Percentiles rank a stretch among this genome's conserved stretches.
These are phyloP conservation scores for Bjerkandera adusta DNA, from an alignment of 1,284 basidiomycete genomes.

Conservation along the genomic window DNA sequence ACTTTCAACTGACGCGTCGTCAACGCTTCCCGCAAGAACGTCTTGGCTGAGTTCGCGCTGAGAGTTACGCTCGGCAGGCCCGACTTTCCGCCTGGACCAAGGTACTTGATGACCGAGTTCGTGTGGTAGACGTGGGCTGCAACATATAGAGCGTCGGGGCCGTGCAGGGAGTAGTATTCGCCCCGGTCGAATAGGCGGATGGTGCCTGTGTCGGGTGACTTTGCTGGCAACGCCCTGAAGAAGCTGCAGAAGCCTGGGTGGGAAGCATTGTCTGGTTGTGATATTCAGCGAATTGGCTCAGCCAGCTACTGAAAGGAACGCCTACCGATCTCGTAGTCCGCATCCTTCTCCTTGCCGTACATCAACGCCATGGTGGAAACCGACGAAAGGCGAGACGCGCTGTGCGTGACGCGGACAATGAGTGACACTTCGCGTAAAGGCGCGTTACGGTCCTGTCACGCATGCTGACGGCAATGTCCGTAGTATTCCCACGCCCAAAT, in stretches of 20 bases:
- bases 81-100: constrained; percentile 58
- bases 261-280: constrained; percentile 35
- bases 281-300: no score
- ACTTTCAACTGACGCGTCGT: constrained; percentile 89
- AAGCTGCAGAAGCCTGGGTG: constrained; percentile 78
- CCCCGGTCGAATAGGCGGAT: constrained; percentile 85
- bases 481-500: no score
- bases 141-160: constrained; percentile 85
- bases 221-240: constrained; percentile 64
- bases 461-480: no score
- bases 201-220: constrained; percentile 67
- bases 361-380: constrained; percentile 47
- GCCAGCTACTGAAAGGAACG: no score
- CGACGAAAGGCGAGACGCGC: constrained; percentile 1
- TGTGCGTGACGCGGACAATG: constrained; percentile 1
- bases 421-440: constrained; percentile 14
- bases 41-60: constrained; percentile 80
- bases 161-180: constrained; percentile 89
- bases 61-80: constrained; percentile 81
- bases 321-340: constrained; percentile 36
- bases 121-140: constrained; percentile 86
- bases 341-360: constrained; percentile 71
- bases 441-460: no score
- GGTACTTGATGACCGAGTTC: constrained; percentile 82
- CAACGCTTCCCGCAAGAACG: constrained; percentile 86